Percentiles rank a stretch among this genome's conserved stretches.
phyloP scores from a whole-genome alignment of 2,329 filamentous ascomycete species.

The Neofusicoccum kwambonambiense region DNA sequence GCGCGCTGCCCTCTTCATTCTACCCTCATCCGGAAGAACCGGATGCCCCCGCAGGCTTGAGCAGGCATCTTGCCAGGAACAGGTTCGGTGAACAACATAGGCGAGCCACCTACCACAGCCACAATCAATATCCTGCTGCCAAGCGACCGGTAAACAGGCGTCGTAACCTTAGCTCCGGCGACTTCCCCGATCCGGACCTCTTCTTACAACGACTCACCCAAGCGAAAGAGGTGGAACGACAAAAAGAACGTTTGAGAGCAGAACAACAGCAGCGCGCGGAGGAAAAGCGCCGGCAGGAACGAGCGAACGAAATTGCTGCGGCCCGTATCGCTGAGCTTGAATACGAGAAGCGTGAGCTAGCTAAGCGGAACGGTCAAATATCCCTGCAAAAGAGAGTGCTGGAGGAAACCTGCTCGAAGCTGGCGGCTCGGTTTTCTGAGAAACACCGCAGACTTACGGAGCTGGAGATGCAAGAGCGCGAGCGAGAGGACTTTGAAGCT shows the following conservation, averaged over 20 bases:
- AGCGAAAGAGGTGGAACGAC: background rate
- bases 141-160: background rate
- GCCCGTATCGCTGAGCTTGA: constrained; percentile 2
- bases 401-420: background rate
- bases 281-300: background rate
- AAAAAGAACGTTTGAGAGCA: background rate
- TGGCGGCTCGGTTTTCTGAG: background rate
- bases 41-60: background rate
- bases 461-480: background rate
- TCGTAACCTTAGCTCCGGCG: background rate
- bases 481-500: background rate
- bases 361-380: background rate
- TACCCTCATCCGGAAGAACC: background rate
- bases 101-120: background rate
- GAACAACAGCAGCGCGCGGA: background rate
- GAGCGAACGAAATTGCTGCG: background rate
- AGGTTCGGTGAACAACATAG: background rate
- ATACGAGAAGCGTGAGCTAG: constrained; percentile 1
- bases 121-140: background rate
- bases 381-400: background rate
- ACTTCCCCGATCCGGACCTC: background rate
- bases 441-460: background rate
- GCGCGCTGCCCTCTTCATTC: background rate
- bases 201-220: background rate
- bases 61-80: background rate